Evolutionary conservation across 1,284 basidiomycete species (phyloP).

Genomic region (Schizopora paradoxa): DNA sequence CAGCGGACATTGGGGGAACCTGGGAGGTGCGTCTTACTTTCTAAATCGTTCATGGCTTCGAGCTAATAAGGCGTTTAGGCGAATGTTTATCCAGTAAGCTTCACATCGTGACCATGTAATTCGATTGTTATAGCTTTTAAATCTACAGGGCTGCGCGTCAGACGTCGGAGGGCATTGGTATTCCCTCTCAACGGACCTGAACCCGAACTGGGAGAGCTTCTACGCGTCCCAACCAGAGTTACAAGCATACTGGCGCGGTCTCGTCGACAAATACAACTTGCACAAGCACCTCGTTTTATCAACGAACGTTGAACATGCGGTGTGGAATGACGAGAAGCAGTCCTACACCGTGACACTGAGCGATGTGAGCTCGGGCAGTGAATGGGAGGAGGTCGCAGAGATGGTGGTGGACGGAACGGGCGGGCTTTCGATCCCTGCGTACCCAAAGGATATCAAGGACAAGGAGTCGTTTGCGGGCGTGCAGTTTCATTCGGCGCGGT

Average conservation of each 20-base stretch:
- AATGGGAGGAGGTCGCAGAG: slow-evolving; percentile 16
- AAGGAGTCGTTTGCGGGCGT: slow-evolving; percentile 44
- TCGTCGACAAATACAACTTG: slow-evolving; percentile 38
- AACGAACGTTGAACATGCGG: slow-evolving; percentile 35
- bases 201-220: slow-evolving; percentile 44
- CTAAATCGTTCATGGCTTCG: not conserved
- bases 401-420: slow-evolving; percentile 24
- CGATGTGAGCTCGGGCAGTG: slow-evolving; percentile 24
- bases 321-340: slow-evolving; percentile 40
- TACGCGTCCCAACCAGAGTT: slow-evolving; percentile 46
- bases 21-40: slow-evolving; percentile 39
- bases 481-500: slow-evolving; percentile 51
- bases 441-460: slow-evolving; percentile 39
- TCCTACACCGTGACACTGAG: slow-evolving; percentile 36
- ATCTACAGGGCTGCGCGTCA: slow-evolving; percentile 46
- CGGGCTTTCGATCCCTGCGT: slow-evolving; percentile 34
- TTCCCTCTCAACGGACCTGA: slow-evolving; percentile 48
- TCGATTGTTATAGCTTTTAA: not conserved
- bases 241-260: slow-evolving; percentile 42
- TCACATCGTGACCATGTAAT: slow-evolving; percentile 25
- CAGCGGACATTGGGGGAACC: slow-evolving; percentile 41
- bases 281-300: slow-evolving; percentile 36
- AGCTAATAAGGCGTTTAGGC: slow-evolving; percentile 37
- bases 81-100: slow-evolving; percentile 34
- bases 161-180: slow-evolving; percentile 53